Evolutionary conservation across 169 alveolate genomes (phyloP).

Genomic region (Blepharisma undulans): DNA sequence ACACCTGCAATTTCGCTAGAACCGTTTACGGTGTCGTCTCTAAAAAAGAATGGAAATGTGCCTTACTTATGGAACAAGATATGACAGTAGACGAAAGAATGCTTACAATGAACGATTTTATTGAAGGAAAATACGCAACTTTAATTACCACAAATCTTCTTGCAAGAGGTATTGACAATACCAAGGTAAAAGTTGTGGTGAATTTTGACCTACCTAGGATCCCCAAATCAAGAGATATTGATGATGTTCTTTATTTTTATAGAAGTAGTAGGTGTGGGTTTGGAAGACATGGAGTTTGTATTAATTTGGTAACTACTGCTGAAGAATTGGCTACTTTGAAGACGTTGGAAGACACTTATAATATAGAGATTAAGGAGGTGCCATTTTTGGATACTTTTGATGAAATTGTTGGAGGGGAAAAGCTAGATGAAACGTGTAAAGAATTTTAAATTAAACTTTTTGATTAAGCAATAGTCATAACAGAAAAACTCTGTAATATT

Average conservation of each 20-base stretch:
- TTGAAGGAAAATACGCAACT: conserved; percentile 53
- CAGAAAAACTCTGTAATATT: no score
- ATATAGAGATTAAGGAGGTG: background rate
- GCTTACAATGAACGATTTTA: conserved; percentile 59
- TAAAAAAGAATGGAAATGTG: conserved; percentile 40
- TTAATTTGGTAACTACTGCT: conserved; percentile 32
- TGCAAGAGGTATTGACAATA: conserved; percentile 79
- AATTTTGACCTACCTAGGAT: conserved; percentile 76
- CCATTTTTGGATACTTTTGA: background rate
- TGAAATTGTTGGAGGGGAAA: background rate
- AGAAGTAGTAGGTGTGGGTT: conserved; percentile 90
- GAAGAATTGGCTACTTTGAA: background rate
- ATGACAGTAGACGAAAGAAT: conserved; percentile 61
- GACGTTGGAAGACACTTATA: background rate
- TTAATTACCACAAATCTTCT: conserved; percentile 76
- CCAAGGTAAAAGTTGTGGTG: conserved; percentile 62
- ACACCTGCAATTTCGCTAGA: conserved; percentile 50
- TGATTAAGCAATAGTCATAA: no score
- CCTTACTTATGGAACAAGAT: conserved; percentile 51
- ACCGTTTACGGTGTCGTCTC: conserved; percentile 24
- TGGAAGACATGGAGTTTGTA: conserved; percentile 82
- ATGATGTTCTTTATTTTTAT: conserved; percentile 73
- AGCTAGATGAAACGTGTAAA: background rate
- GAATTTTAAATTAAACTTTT: background rate
- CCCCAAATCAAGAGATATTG: conserved; percentile 16